phyloP scores from a whole-genome alignment of 192 early-diverging fungal species.

The Rhizoclosmatium globosum region DNA sequence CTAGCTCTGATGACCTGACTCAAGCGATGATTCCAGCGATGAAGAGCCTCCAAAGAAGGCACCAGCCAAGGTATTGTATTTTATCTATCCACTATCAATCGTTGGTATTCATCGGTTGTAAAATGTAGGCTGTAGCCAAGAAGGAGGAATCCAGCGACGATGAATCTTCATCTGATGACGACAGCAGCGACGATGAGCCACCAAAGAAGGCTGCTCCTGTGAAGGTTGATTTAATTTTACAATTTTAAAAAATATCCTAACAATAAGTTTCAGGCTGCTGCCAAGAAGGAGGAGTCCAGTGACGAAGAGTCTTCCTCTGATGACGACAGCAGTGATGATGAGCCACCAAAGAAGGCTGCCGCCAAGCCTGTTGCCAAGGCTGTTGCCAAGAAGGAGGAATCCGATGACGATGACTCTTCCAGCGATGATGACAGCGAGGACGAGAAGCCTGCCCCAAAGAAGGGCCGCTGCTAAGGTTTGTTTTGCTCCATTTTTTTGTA shows the following conservation, averaged over 20 bases:
- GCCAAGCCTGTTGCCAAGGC: conserved; percentile 18
- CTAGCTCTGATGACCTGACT: neutral
- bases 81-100: neutral
- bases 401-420: conserved; percentile 8
- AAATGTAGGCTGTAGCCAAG: conserved; percentile 2
- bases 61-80: conserved; percentile 10
- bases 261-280: conserved; percentile 16
- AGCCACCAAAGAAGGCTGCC: conserved; percentile 37
- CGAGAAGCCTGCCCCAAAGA: conserved; percentile 45
- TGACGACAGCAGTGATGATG: conserved; percentile 40
- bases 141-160: conserved; percentile 34
- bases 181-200: conserved; percentile 3
- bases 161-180: neutral
- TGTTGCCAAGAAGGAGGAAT: conserved; percentile 31
- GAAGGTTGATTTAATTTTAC: neutral
- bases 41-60: conserved; percentile 28
- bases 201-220: conserved; percentile 31
- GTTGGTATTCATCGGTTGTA: neutral
- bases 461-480: conserved; percentile 17
- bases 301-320: conserved; percentile 1
- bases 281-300: conserved; percentile 34
- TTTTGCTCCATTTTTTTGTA: conserved; percentile 28
- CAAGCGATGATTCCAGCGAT: neutral
- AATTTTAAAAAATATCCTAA: neutral
- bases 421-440: conserved; percentile 45